Conservation (phyloP, 495 filamentous ascomycete genomes). For the Rostrohypoxylon terebratum region DNA sequence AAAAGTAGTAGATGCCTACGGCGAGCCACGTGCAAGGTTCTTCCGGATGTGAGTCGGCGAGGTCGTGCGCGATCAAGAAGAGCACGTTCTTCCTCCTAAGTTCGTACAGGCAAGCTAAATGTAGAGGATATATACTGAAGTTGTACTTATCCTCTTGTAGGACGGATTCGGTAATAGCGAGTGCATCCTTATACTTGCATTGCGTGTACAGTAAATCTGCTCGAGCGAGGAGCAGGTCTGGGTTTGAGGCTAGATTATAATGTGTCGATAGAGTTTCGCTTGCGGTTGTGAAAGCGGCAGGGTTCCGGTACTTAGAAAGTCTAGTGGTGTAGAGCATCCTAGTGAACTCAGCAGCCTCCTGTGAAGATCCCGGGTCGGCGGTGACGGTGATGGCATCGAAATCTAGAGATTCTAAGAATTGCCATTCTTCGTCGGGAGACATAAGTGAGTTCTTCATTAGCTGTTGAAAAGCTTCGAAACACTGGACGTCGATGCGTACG, state of each 20-base stretch:
- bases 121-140: constrained; percentile 87
- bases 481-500: constrained; percentile 95
- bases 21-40: constrained; percentile 93
- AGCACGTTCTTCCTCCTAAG: constrained; percentile 86
- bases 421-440: constrained; percentile 96
- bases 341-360: constrained; percentile 91
- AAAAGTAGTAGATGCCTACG: constrained; percentile 94
- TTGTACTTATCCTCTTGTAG: constrained; percentile 86
- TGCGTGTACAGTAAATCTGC: constrained; percentile 95
- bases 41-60: constrained; percentile 91
- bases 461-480: constrained; percentile 97
- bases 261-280: constrained; percentile 91
- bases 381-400: constrained; percentile 80
- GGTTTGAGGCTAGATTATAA: constrained; percentile 88
- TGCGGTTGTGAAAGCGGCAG: constrained; percentile 82
- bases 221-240: constrained; percentile 91
- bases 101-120: constrained; percentile 92
- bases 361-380: constrained; percentile 69
- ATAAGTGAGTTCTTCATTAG: constrained; percentile 97
- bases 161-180: constrained; percentile 84
- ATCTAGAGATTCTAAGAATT: constrained; percentile 90
- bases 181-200: constrained; percentile 89
- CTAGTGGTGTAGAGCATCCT: constrained; percentile 98
- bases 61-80: constrained; percentile 92
- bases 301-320: constrained; percentile 94